These are phyloP conservation scores for Urostyla sp. DNA, from an alignment of 73 alveolate species.

Conservation along the genomic window DNA sequence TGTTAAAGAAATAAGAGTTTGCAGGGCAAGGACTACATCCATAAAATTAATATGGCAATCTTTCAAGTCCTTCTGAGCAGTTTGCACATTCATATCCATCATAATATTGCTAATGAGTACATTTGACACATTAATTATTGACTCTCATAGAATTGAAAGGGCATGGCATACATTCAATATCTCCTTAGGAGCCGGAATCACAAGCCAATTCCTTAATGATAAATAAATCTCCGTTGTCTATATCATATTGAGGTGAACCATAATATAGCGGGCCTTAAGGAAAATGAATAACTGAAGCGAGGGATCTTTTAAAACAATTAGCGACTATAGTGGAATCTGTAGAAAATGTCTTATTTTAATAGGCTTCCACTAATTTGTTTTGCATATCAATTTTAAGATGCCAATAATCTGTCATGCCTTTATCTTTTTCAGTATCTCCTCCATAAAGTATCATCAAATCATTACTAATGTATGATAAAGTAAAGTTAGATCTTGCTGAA, in stretches of 20 bases:
- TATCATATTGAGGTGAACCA: no score
- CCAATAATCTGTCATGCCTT: constrained; percentile 2
- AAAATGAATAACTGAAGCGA: no score
- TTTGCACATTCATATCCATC: background rate
- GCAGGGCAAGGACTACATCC: constrained; percentile 33
- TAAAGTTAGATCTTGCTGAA: background rate
- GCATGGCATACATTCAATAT: constrained; percentile 16
- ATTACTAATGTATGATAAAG: background rate
- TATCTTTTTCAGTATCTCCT: background rate
- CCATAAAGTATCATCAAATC: constrained; percentile 16
- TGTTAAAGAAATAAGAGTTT: background rate
- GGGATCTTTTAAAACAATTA: no score
- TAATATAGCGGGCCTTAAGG: no score
- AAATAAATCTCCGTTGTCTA: no score
- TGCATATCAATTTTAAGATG: constrained; percentile 4
- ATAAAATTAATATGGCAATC: background rate
- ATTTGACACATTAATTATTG: background rate
- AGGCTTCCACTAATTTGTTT: constrained; percentile 5
- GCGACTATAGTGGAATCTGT: no score
- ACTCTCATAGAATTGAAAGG: background rate
- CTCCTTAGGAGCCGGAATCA: no score
- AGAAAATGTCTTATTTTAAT: no score
- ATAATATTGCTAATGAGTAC: background rate
- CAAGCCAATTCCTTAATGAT: no score
- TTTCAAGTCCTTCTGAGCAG: constrained; percentile 37